Percentiles rank a stretch among this genome's conserved stretches.
Conservation (phyloP, 2,329 filamentous ascomycete species). For the Beauveria pseudobassiana region DNA sequence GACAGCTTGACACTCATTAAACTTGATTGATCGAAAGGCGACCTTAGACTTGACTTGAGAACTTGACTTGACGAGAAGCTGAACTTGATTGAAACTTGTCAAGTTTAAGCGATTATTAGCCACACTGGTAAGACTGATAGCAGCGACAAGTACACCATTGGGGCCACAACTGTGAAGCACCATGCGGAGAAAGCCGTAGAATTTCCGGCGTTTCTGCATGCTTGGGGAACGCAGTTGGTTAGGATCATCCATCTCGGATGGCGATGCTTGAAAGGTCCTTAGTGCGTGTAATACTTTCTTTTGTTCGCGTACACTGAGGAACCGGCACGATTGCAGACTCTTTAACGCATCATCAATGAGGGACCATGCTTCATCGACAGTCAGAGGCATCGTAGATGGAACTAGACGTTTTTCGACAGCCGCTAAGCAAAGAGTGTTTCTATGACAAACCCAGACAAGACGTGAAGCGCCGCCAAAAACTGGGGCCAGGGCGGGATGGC, state of each 20-base stretch:
- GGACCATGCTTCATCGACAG: background rate
- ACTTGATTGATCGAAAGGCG: background rate
- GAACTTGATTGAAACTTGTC: background rate
- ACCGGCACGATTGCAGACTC: background rate
- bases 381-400: background rate
- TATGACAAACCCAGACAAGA: background rate
- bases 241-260: background rate
- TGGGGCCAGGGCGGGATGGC: background rate
- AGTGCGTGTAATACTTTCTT: background rate
- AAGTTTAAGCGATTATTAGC: slow-evolving; percentile 8
- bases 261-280: background rate
- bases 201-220: background rate
- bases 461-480: background rate
- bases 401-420: background rate
- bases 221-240: background rate
- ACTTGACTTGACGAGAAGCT: background rate
- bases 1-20: background rate
- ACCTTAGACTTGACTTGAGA: background rate
- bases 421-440: background rate
- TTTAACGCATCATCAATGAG: background rate
- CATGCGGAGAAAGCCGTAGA: slow-evolving; percentile 1
- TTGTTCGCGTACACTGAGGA: background rate
- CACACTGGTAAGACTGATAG: background rate
- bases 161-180: background rate
- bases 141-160: background rate